Percentiles rank a stretch among this genome's conserved stretches.
These are phyloP conservation scores for Starmerella potacharoeniae DNA, from an alignment of 805 yeast genomes.

Conservation along the genomic window DNA sequence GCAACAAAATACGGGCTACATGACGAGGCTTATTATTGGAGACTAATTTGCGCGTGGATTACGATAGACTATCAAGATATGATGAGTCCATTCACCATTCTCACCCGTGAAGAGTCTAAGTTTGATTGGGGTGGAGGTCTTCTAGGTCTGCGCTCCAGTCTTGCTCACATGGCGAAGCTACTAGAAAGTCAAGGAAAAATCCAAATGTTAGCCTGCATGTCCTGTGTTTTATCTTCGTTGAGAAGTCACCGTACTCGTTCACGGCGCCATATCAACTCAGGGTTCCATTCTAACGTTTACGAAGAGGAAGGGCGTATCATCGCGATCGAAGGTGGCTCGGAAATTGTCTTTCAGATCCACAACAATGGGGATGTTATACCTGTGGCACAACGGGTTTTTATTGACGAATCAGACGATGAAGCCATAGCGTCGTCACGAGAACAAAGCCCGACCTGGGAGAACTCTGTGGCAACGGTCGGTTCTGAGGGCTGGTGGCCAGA, in stretches of 20 bases:
- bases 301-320: neutral
- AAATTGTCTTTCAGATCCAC: neutral
- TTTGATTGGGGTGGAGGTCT: constrained; percentile 70
- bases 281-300: neutral
- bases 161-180: constrained; percentile 47
- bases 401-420: neutral
- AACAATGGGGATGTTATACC: neutral
- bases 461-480: neutral
- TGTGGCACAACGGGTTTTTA: neutral
- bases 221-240: constrained; percentile 12
- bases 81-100: neutral
- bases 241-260: neutral
- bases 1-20: constrained; percentile 51
- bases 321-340: neutral
- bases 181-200: constrained; percentile 56
- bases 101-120: constrained; percentile 23
- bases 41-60: constrained; percentile 21
- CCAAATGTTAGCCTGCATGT: constrained; percentile 66
- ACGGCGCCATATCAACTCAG: neutral
- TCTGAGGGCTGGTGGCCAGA: neutral
- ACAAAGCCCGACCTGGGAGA: neutral
- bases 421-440: neutral
- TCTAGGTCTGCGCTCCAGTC: constrained; percentile 51
- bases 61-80: constrained; percentile 3
- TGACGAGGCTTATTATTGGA: constrained; percentile 70